Base-by-base conservation (phyloP, 2,329 filamentous ascomycete species). In the Aspergillus alliaceus region DNA sequence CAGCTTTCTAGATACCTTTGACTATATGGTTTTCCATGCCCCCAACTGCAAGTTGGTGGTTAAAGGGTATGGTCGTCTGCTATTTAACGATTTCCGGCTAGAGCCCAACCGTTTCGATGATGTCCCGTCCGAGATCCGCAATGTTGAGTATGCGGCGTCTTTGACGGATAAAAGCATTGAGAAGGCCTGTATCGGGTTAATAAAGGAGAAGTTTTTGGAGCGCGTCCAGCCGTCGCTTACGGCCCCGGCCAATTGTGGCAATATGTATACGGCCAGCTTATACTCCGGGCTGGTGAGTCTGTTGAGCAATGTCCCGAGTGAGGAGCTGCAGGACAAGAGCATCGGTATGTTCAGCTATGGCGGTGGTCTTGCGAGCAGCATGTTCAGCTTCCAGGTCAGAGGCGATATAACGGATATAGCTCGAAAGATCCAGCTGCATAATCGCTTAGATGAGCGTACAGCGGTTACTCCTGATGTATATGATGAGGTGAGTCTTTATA, bases 41-140 rank as follows among this genome's bases (percentile, higher is more conserved):
- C 90, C 90, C 37, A 93, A 87, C 62, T 95, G 90, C 88, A 95
- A 95, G 82, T 82, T 92, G 57, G 90, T 95, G 60, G 81, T 89
- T 72, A 95, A 95, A 81, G 91, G 89, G 18, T 95, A 93, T 72
- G 90, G 85, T 59, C 89, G 90, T 65, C 82, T 95, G 63, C 81
- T 93, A 56, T 95, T 95, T 84, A 91, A 93, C 74, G 90, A 95
- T 79, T 93, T 89, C 81, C 82, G 93, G 34, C 79, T 80, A 73
- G 83, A 91, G 75, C 85, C 90, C 46, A 81, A 86, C 60, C 80
- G 83, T 54, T 95, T 93, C 70, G 84, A 84, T 58, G 88, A 91
- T 63, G 88, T 93, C 37, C 84, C 90, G 52, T 82, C 87, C 37
- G 90, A 93, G 76, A 78, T 93, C 59, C 86, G 87, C 62, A 88